Conservation (phyloP, 176 grass and related monocot genomes). For the Zoysia japonica region DNA sequence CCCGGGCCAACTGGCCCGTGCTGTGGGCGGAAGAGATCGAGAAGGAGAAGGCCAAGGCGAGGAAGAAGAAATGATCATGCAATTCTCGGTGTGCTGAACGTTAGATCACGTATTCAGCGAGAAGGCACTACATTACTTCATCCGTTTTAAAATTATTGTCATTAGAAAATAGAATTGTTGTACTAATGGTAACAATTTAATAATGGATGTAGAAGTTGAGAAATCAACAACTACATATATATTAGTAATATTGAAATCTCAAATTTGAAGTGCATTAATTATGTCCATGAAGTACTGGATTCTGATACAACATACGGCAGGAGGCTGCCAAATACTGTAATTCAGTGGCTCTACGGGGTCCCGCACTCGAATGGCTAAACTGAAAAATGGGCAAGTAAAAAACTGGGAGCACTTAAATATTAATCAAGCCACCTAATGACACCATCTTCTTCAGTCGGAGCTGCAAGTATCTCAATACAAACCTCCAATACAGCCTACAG, state of each 20-base stretch:
- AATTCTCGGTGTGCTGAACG: not conserved
- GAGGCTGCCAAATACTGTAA: not conserved
- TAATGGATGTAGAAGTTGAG: not conserved
- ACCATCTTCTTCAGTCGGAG: slow-evolving; percentile 78
- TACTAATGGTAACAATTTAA: no score
- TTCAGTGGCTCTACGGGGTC: not conserved
- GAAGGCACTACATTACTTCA: not conserved
- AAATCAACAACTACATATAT: not conserved
- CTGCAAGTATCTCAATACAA: slow-evolving; percentile 72
- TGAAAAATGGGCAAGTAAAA: slow-evolving; percentile 7
- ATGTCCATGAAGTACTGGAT: slow-evolving; percentile 7
- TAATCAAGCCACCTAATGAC: slow-evolving; percentile 77
- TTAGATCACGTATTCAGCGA: not conserved
- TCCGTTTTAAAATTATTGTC: no score
- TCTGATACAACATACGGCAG: slow-evolving; percentile 19
- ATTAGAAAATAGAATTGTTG: no score
- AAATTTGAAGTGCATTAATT: not conserved
- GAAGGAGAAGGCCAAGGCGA: slow-evolving; percentile 35
- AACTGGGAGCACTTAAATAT: not conserved
- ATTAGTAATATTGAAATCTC: slow-evolving; percentile 6
- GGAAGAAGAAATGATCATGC: not conserved
- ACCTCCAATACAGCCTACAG: slow-evolving; percentile 67
- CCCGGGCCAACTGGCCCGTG: slow-evolving; percentile 69
- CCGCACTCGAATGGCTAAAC: not conserved
- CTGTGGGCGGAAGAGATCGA: slow-evolving; percentile 76